A percentile compares a stretch with the other conserved stretches of the same genome.
Evolutionary conservation across 768 basidiomycete species (phyloP).

Genomic region (Mycena amicta): DNA sequence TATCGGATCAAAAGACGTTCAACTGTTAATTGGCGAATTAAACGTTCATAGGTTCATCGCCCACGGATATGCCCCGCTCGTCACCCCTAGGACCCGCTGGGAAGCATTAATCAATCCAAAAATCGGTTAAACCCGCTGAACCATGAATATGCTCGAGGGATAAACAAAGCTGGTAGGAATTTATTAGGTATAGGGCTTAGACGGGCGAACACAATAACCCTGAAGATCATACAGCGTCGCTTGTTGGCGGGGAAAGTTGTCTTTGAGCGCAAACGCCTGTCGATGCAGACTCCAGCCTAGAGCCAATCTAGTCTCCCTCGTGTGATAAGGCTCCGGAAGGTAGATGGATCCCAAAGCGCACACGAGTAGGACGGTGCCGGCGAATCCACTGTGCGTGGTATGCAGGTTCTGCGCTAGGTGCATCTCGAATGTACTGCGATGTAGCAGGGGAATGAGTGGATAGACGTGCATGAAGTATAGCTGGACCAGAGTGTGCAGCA

Average conservation of each 20-base stretch:
- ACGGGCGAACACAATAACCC: slow-evolving; percentile 49
- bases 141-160: no score
- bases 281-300: slow-evolving; percentile 2
- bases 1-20: no score
- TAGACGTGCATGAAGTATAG: slow-evolving; percentile 51
- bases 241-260: slow-evolving; percentile 29
- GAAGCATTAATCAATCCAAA: no score
- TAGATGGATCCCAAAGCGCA: slow-evolving; percentile 48
- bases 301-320: not conserved
- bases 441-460: slow-evolving; percentile 47
- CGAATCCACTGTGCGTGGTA: slow-evolving; percentile 40
- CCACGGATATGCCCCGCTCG: no score
- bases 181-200: no score
- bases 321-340: not conserved
- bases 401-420: slow-evolving; percentile 40
- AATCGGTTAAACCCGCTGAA: no score
- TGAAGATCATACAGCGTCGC: slow-evolving; percentile 79
- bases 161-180: no score
- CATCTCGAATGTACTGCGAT: slow-evolving; percentile 50
- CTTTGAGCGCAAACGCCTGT: slow-evolving; percentile 8
- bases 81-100: no score
- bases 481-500: slow-evolving; percentile 29
- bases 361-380: slow-evolving; percentile 46
- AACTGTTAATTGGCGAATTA: no score
- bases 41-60: no score